A percentile compares a stretch with the other conserved stretches of the same genome.
Evolutionary conservation across 148 eudicot genomes (phyloP).

Genomic region (Vaccinium macrocarpon): DNA sequence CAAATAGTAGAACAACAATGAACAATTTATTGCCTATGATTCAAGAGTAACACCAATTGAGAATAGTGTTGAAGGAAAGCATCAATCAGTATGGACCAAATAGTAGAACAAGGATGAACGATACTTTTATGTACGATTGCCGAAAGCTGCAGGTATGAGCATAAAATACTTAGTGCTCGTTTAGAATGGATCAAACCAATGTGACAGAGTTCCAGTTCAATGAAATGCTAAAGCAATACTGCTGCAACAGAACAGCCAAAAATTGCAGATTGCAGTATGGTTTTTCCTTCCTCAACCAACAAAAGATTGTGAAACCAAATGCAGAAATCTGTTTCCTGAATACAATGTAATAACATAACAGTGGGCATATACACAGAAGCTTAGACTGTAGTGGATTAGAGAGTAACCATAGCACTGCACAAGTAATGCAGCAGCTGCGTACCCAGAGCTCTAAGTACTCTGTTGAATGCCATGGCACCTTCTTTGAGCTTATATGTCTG

Average conservation of each 20-base stretch:
- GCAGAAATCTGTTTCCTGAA: not conserved
- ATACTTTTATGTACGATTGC: not conserved
- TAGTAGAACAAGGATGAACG: not conserved
- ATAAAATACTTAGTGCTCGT: not conserved
- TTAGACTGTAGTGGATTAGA: not conserved
- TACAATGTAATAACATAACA: not conserved
- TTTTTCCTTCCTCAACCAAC: not conserved
- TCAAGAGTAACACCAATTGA: not conserved
- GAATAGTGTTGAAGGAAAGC: not conserved
- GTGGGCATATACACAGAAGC: not conserved
- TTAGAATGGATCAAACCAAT: not conserved
- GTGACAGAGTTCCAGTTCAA: not conserved
- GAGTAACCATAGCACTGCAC: not conserved
- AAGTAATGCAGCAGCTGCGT: not conserved
- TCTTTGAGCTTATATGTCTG: not conserved
- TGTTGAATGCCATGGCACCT: not conserved
- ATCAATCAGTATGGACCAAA: conserved; percentile 5
- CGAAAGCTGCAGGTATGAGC: not conserved
- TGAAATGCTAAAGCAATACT: not conserved
- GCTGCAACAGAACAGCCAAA: not conserved
- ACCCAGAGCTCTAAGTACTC: not conserved
- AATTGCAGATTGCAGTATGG: not conserved
- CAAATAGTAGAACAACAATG: not conserved
- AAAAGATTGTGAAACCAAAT: not conserved
- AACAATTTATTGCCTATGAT: no score